A percentile compares a stretch with the other conserved stretches of the same genome.
These are phyloP conservation scores for Meredithiella fracta DNA, from an alignment of 2,329 filamentous ascomycete genomes.

Conservation along the genomic window DNA sequence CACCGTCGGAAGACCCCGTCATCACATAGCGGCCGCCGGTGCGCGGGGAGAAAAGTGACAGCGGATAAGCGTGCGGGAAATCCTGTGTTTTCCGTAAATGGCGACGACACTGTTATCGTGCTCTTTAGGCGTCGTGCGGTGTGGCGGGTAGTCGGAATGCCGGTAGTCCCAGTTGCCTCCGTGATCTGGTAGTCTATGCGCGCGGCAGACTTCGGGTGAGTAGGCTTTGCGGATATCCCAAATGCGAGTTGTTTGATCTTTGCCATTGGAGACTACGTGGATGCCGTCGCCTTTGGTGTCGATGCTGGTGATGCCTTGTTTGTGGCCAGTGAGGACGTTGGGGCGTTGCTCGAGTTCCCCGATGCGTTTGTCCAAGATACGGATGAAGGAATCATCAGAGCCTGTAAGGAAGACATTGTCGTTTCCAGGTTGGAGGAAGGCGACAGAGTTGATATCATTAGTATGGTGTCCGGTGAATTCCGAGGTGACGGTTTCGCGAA, in stretches of 20 bases:
- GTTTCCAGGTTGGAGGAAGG: slow-evolving; percentile 74
- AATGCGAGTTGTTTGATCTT: slow-evolving; percentile 93
- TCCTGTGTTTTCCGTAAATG: slow-evolving; percentile 66
- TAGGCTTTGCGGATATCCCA: slow-evolving; percentile 60
- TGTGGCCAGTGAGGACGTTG: slow-evolving; percentile 49
- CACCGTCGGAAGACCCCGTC: slow-evolving; percentile 75
- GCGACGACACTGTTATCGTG: slow-evolving; percentile 73
- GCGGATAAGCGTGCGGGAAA: slow-evolving; percentile 77
- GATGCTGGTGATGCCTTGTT: slow-evolving; percentile 50
- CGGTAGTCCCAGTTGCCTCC: neutral
- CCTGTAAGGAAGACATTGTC: slow-evolving; percentile 93
- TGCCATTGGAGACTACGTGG: slow-evolving; percentile 85
- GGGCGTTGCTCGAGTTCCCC: slow-evolving; percentile 59
- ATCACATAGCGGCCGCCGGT: slow-evolving; percentile 89
- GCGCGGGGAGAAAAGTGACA: slow-evolving; percentile 89
- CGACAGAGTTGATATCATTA: slow-evolving; percentile 91
- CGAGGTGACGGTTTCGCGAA: slow-evolving; percentile 65
- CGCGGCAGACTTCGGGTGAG: neutral
- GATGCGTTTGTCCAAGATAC: slow-evolving; percentile 89
- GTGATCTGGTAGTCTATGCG: no score
- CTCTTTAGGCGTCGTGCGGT: neutral
- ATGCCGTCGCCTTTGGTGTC: slow-evolving; percentile 54
- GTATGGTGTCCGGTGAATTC: slow-evolving; percentile 73
- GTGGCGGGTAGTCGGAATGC: no score
- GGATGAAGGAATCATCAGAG: slow-evolving; percentile 83